These are phyloP conservation scores for Toxoplasma gondii DNA, from an alignment of 169 alveolate genomes.

Conservation along the genomic window DNA sequence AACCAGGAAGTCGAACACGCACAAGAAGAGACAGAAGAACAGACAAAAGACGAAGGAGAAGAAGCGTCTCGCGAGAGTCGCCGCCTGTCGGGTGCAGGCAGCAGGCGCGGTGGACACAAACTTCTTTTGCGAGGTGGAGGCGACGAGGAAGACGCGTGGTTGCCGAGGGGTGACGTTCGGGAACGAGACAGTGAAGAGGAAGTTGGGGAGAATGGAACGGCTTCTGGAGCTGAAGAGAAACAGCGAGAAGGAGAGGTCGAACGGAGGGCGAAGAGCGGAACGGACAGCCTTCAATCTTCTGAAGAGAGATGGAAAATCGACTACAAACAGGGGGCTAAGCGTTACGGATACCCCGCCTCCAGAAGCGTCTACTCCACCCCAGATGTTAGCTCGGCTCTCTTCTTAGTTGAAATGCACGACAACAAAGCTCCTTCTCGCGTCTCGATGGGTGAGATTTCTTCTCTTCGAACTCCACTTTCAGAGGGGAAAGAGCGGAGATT, in stretches of 20 bases:
- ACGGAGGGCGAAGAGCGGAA: not conserved
- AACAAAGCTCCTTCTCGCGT: conserved; percentile 41
- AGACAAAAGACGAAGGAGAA: not conserved
- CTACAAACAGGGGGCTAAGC: not conserved
- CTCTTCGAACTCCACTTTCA: no score
- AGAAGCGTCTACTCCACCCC: not conserved
- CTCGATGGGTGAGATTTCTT: not conserved
- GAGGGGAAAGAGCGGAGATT: no score
- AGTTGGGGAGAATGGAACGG: not conserved
- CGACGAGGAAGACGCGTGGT: not conserved
- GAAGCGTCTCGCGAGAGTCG: not conserved
- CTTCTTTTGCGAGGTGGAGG: no score
- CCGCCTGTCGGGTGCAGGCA: no score
- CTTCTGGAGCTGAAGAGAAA: not conserved
- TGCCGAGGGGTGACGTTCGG: not conserved
- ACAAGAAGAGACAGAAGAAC: no score
- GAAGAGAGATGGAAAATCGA: not conserved
- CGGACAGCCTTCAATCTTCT: no score
- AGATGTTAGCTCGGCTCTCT: conserved; percentile 31
- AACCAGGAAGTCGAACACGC: no score
- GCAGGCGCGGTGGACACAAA: no score
- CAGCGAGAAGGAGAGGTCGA: not conserved
- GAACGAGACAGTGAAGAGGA: not conserved
- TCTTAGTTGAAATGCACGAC: conserved; percentile 57
- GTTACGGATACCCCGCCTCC: not conserved